phyloP scores from a whole-genome alignment of 768 basidiomycete genomes.

The Tylopilus cervinicoccineus region DNA sequence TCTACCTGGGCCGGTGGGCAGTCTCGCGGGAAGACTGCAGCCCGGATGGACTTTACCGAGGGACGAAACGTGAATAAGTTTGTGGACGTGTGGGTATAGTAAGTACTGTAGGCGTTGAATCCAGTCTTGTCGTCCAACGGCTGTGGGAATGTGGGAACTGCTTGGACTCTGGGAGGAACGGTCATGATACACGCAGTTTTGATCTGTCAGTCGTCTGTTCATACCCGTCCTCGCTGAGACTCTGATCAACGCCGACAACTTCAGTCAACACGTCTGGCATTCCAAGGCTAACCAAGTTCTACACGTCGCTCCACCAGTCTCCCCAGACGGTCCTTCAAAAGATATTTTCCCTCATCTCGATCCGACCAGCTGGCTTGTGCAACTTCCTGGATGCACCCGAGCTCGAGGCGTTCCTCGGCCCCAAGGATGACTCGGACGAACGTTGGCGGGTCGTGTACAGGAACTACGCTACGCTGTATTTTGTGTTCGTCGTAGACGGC shows the following conservation, averaged over 20 bases:
- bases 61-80: conserved; percentile 44
- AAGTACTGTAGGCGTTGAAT: not conserved
- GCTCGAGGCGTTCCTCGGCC: conserved; percentile 68
- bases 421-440: conserved; percentile 47
- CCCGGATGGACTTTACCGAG: conserved; percentile 72
- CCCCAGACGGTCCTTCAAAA: conserved; percentile 72
- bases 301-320: conserved; percentile 63
- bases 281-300: conserved; percentile 83
- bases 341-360: conserved; percentile 85
- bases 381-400: conserved; percentile 96
- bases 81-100: not conserved
- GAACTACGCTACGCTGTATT: conserved; percentile 94
- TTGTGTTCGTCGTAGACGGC: conserved; percentile 94
- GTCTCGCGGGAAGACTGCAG: conserved; percentile 79
- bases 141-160: not conserved
- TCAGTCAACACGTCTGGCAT: conserved; percentile 94
- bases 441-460: conserved; percentile 88
- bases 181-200: conserved; percentile 82
- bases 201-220: conserved; percentile 56
- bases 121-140: not conserved
- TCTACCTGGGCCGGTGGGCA: conserved; percentile 86
- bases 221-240: conserved; percentile 14
- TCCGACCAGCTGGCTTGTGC: conserved; percentile 79
- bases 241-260: conserved; percentile 18
- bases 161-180: conserved; percentile 1